These are phyloP conservation scores for Helotiales sp. DNA, from an alignment of 2,329 filamentous ascomycete genomes.

Conservation along the genomic window DNA sequence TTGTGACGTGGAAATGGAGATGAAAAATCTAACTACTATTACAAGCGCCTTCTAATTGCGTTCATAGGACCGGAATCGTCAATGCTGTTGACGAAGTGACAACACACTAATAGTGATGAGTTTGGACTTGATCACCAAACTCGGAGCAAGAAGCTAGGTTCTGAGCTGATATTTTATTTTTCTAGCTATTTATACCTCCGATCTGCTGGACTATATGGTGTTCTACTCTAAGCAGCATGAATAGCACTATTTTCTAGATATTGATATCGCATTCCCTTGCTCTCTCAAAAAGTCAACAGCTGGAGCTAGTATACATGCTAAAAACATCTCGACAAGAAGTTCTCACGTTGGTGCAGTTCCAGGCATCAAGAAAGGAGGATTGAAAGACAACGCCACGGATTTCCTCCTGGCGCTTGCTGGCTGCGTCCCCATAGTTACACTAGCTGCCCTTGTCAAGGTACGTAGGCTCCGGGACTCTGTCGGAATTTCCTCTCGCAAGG, in stretches of 20 bases:
- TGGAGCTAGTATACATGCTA: background rate
- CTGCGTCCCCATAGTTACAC: slow-evolving; percentile 12
- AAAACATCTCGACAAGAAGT: background rate
- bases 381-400: background rate
- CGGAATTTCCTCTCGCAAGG: background rate
- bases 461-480: background rate
- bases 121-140: no score
- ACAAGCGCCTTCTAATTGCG: no score
- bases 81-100: no score
- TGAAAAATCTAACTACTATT: no score
- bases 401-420: slow-evolving; percentile 3
- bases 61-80: no score
- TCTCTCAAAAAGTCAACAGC: background rate
- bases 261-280: background rate
- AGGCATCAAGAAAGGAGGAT: slow-evolving; percentile 2
- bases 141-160: no score
- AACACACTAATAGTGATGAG: no score
- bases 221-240: background rate
- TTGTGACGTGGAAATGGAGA: no score
- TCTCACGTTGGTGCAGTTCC: background rate
- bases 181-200: no score
- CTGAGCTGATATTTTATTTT: no score
- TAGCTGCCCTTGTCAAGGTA: slow-evolving; percentile 11
- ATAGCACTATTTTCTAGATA: background rate
- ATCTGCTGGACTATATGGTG: no score